These are phyloP conservation scores for Candida pseudoviswanathii DNA, from an alignment of 1,139 yeast genomes.

Conservation along the genomic window DNA sequence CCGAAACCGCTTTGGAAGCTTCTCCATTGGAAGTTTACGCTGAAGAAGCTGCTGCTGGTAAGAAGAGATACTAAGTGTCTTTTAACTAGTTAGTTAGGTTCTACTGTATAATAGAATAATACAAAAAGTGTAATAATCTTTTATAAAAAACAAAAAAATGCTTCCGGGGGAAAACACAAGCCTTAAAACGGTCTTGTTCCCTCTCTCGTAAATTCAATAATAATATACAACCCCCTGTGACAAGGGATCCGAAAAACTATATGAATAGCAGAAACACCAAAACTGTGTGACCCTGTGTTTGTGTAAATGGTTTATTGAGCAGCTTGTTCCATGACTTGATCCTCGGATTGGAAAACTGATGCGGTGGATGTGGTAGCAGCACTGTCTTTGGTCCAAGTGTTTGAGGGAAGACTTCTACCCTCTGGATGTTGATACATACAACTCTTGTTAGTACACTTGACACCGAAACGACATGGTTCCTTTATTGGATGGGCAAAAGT, in stretches of 20 bases:
- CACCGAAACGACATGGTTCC: slow-evolving; percentile 80
- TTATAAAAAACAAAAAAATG: background rate
- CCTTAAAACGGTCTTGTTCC: background rate
- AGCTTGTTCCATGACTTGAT: slow-evolving; percentile 75
- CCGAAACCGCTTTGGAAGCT: slow-evolving; percentile 76
- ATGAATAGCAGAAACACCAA: background rate
- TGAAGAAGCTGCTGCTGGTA: slow-evolving; percentile 75
- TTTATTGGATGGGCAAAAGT: slow-evolving; percentile 77
- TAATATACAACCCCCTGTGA: background rate
- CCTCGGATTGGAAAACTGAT: slow-evolving; percentile 67
- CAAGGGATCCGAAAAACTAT: background rate
- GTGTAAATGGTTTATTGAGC: slow-evolving; percentile 30
- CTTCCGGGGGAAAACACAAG: background rate
- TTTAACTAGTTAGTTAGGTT: background rate
- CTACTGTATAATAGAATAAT: slow-evolving; percentile 5
- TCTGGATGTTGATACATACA: slow-evolving; percentile 83
- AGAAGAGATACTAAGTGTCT: slow-evolving; percentile 64
- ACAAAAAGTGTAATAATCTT: background rate
- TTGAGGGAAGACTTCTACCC: slow-evolving; percentile 52
- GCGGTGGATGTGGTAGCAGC: background rate
- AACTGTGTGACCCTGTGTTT: background rate
- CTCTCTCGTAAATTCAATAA: background rate
- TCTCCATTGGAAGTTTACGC: slow-evolving; percentile 95
- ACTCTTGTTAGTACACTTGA: slow-evolving; percentile 64
- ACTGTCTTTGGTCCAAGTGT: slow-evolving; percentile 46